Evolutionary conservation across 805 yeast species (phyloP), one percentile per base, ranked within the genome.

Genomic region (Wickerhamomyces subpelliculosus): DNA sequence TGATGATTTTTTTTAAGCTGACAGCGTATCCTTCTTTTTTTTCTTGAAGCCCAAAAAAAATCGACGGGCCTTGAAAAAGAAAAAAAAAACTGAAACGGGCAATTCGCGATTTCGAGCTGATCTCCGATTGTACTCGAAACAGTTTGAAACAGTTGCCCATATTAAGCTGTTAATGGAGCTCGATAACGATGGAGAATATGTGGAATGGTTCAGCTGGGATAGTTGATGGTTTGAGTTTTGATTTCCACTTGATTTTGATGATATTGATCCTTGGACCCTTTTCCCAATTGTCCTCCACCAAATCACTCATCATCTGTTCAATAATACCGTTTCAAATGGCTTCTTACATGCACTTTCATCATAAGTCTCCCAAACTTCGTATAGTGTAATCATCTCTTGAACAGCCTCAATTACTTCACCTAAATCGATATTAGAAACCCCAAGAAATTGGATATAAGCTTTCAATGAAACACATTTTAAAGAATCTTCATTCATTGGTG

Each of bases 281-380:
- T n/a, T n/a, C n/a, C n/a, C n/a, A n/a, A n/a, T n/a, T n/a, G n/a
- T n/a, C 24, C 24, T 8, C 8, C 24, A 22, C 8, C 24, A 28
- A 14, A 5, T 11, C 19, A 12, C 7, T 20, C 5, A 14, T 35
- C 34, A 46, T 18, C 55, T 39, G 28, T 41, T 52, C 39, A 52
- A 30, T 2, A 52, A 43, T 8, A 51, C 45, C 4, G 30, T 18
- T 21, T 52, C 57, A 10, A 54, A 27, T 2, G 51, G 48, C 19
- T 48, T 51, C 37, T 51, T 52, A 39, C 58, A 54, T 16, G 12
- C 32, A 19, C 27, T 16, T 55, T 85, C 96, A 50, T 84, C 86
- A 52, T 84, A 88, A n/a, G 75, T 57, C 46, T 84, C 87, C 96
- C 97, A 89, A 7, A 76, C 72, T 34, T 86, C 89, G 55, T 89